These are phyloP conservation scores for Venturiaceae sp. DNA, from an alignment of 2,329 filamentous ascomycete genomes.

Conservation along the genomic window DNA sequence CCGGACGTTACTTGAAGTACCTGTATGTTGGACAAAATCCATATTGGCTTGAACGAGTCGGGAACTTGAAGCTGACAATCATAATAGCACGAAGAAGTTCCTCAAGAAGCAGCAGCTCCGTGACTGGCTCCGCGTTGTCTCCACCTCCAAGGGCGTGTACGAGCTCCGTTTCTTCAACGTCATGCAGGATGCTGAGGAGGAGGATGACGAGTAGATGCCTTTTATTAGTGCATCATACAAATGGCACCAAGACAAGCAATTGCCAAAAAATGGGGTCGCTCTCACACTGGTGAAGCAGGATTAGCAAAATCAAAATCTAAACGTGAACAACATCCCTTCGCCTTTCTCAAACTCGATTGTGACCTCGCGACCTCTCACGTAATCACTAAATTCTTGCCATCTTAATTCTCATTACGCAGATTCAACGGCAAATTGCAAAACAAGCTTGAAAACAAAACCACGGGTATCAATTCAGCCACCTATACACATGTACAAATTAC, in stretches of 20 bases:
- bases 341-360: no score
- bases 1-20: constrained; percentile 99
- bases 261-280: not conserved
- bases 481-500: not conserved
- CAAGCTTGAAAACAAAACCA: not conserved
- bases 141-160: constrained; percentile 96
- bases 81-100: constrained; percentile 97
- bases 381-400: no score
- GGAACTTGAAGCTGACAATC: not conserved
- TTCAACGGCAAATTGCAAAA: no score
- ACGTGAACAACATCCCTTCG: not conserved
- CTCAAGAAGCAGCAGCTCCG: constrained; percentile 99
- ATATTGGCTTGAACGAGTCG: no score
- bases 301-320: not conserved
- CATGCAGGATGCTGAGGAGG: constrained; percentile 93
- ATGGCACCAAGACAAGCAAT: not conserved
- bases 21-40: constrained; percentile 52
- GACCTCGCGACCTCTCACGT: no score
- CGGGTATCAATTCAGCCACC: not conserved
- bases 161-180: constrained; percentile 99
- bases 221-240: not conserved
- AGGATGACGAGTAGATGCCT: constrained; percentile 85
- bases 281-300: not conserved
- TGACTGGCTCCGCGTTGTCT: constrained; percentile 99
- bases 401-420: no score